Conservation (phyloP, 2,329 filamentous ascomycete species). For the Aureobasidium mangrovei region DNA sequence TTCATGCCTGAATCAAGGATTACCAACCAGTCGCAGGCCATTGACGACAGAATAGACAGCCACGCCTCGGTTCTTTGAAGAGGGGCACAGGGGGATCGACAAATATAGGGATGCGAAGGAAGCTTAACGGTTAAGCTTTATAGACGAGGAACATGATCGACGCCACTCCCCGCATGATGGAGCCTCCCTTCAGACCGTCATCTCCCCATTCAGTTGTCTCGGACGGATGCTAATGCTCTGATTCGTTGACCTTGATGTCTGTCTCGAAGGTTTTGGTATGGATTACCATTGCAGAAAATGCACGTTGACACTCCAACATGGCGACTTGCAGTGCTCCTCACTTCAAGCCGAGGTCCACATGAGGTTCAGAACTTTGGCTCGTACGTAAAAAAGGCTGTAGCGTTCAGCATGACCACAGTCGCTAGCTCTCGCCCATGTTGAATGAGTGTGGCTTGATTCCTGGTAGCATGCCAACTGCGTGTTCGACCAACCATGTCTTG, state of each 20-base stretch:
- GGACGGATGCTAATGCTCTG: not conserved
- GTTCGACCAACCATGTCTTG: not conserved
- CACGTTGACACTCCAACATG: not conserved
- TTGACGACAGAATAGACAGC: not conserved
- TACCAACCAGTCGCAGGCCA: not conserved
- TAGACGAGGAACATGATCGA: not conserved
- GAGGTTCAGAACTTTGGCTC: no score
- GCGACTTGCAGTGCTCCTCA: no score
- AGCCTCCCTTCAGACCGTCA: not conserved
- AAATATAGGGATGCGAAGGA: not conserved
- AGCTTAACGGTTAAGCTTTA: conserved; percentile 9
- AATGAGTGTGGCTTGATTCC: no score
- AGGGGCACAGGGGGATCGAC: not conserved
- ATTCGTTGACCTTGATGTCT: not conserved
- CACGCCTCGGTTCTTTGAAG: conserved; percentile 10
- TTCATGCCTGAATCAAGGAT: not conserved
- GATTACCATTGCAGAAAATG: not conserved
- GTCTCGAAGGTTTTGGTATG: not conserved
- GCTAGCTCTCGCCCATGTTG: no score
- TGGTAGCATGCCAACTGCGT: not conserved
- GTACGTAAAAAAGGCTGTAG: no score
- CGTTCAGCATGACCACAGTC: no score
- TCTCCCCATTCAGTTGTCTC: not conserved
- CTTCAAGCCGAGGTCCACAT: no score
- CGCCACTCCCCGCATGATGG: conserved; percentile 10